Percentiles rank a stretch among this genome's conserved stretches.
Evolutionary conservation across 768 basidiomycete genomes (phyloP).

Genomic region (Lactarius akahatsu): DNA sequence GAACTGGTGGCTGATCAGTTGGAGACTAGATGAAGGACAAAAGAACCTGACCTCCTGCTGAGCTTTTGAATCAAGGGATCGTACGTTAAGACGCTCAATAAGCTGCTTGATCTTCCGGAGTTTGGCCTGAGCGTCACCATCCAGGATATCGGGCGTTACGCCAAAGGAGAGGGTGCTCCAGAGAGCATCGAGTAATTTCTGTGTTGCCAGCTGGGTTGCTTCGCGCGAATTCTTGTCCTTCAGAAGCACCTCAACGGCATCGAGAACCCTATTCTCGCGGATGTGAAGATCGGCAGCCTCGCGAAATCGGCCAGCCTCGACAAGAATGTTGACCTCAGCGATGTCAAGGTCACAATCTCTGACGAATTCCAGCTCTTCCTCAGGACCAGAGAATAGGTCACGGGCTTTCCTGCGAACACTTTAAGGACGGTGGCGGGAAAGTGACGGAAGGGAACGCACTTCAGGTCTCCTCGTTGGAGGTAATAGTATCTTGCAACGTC

Average conservation of each 20-base stretch:
- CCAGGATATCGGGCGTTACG: conserved; percentile 1
- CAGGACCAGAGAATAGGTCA: conserved; percentile 47
- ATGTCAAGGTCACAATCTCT: conserved; percentile 53
- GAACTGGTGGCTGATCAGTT: conserved; percentile 7
- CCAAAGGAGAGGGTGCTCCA: conserved; percentile 48
- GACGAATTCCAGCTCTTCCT: conserved; percentile 58
- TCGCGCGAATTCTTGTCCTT: conserved; percentile 34
- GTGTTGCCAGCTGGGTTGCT: conserved; percentile 39
- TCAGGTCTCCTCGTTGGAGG: conserved; percentile 39
- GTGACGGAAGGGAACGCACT: conserved; percentile 33
- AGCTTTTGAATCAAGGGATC: not conserved
- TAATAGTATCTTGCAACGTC: conserved; percentile 48
- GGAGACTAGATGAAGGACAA: not conserved
- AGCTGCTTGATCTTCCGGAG: conserved; percentile 15
- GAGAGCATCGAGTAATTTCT: conserved; percentile 46
- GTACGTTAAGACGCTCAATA: not conserved
- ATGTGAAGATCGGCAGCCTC: conserved; percentile 55
- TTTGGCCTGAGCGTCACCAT: not conserved
- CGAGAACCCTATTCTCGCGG: conserved; percentile 44
- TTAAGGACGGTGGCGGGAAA: too few species aligned
- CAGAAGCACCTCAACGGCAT: conserved; percentile 49
- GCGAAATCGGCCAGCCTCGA: conserved; percentile 39
- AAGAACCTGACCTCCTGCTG: conserved; percentile 8
- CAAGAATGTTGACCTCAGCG: conserved; percentile 47
- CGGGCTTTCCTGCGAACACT: conserved; percentile 46